Evolutionary conservation across 2,329 filamentous ascomycete species (phyloP), one percentile per base, ranked within the genome.

Genomic region (Fusarium xylarioides): DNA sequence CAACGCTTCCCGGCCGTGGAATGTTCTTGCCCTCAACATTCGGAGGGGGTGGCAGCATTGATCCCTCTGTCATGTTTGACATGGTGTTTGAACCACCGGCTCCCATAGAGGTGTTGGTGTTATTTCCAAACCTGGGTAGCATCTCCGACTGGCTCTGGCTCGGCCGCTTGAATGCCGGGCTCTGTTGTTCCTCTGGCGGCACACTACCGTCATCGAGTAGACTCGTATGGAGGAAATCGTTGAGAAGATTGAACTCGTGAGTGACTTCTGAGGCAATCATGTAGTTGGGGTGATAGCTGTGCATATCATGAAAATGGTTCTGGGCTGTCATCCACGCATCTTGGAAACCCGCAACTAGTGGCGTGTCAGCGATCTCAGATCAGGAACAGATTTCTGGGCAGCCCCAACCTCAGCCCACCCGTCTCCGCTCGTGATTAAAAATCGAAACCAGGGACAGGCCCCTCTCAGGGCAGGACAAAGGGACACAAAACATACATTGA

Each of bases 241-340:
- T 97, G 79, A 99, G 90, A 57, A 98, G 86, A 80, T 98, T 97
- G 82, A 97, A 98, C 85, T 99, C 96, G 84, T 96, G 96, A 69
- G 93, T 95, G 77, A 98, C 93, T 83, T 99, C 96, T 71, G 95
- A 93, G 55, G 87, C 85, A 84, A 98, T 97, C 92, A 97, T 95
- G 85, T 96, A 98, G 79, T 93, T 96, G 66, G 94, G 93, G 83
- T 98, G 94, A 80, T 95, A 94, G 80, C 91, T 94, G 84, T 96
- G 94, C 91, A 98, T 96, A 83, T 98, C 95, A 86, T 97, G 82
- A 94, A 96, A 76, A 71, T 78, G 76, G 81, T 92, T 96, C 79
- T 94, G 93, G 67, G 91, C 89, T 75, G 86, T 88, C 80, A 95
- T 87, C 92, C 93, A 95, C 80, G 95, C 93, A 85, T 94, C 93